Percentiles rank a stretch among this genome's conserved stretches.
phyloP scores from a whole-genome alignment of 306 rosid genomes.

The Pueraria montana region DNA sequence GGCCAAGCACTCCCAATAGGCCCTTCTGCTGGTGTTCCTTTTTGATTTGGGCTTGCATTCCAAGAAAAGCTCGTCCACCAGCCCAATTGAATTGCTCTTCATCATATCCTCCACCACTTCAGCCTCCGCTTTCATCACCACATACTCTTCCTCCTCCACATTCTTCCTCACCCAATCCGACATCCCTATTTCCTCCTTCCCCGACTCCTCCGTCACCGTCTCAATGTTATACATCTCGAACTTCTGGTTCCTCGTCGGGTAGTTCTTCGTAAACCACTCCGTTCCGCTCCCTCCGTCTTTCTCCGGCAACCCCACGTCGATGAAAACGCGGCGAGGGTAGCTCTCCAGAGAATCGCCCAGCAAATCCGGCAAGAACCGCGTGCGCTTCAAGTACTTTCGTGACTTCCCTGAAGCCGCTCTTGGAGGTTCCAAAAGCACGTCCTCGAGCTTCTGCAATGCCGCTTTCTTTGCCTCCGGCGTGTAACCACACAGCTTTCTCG shows the following conservation, averaged over 20 bases:
- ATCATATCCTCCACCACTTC: slow-evolving; percentile 87
- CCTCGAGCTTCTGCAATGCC: slow-evolving; percentile 75
- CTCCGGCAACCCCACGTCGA: slow-evolving; percentile 69
- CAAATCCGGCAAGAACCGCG: slow-evolving; percentile 71
- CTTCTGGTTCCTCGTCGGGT: slow-evolving; percentile 74
- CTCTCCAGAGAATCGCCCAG: slow-evolving; percentile 78
- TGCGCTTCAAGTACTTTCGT: slow-evolving; percentile 58
- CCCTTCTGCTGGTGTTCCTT: slow-evolving; percentile 50
- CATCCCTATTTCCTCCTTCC: slow-evolving; percentile 58
- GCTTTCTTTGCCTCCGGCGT: slow-evolving; percentile 63
- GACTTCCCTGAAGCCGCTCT: slow-evolving; percentile 75
- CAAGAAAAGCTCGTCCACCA: slow-evolving; percentile 91
- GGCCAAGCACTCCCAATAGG: slow-evolving; percentile 93
- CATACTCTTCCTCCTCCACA: slow-evolving; percentile 80
- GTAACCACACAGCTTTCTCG: slow-evolving; percentile 52
- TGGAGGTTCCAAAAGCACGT: slow-evolving; percentile 85
- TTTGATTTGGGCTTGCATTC: slow-evolving; percentile 80
- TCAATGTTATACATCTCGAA: slow-evolving; percentile 77
- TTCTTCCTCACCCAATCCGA: slow-evolving; percentile 76
- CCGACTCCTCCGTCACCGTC: slow-evolving; percentile 51
- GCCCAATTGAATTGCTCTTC: slow-evolving; percentile 54
- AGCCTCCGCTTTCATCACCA: slow-evolving; percentile 90
- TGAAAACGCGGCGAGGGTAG: slow-evolving; percentile 76
- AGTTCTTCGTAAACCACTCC: slow-evolving; percentile 64
- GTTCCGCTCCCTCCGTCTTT: slow-evolving; percentile 64